Base-by-base conservation (phyloP, 2,329 filamentous ascomycete genomes). In the Uncinocarpus reesii region DNA sequence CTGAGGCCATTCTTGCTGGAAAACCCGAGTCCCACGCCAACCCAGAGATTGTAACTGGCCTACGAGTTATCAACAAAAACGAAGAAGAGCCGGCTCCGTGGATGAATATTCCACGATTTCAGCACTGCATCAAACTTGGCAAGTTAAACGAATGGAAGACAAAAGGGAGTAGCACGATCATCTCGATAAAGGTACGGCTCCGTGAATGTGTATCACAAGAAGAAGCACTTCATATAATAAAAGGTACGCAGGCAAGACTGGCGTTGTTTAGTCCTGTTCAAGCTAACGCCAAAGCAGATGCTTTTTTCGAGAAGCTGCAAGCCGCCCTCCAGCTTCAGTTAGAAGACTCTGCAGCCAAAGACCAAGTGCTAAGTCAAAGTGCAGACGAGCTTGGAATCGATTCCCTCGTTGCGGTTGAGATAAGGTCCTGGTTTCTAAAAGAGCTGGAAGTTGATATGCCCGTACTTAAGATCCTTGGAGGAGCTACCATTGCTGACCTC, bases 1-100 rank as follows among this genome's bases (percentile, higher is more conserved):
- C 74, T 7, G 73, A 77, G 55, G 72, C 73, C 4, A 69, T 78
- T 21, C 57, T 64, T 0, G 65, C 66, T 0, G 71, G 73, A 3
- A 61, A 58, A 5, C 66, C 69, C 0, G 49, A 58, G 2, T 58
- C 52, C 2, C 2, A 11, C 15, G n/a, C 20, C 0, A 38, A 31
- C 11, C 45, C 36, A 26, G 45, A 48, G 16, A 34, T 48, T 13
- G 21, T 48, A 8, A 48, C 45, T 7, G 45, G 45, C 5, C 13
- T 48, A 16, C 0, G 28, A 11, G 35, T 34, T 28, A 62, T 3
- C 61, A 59, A 4, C 56, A 64, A 51, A n/a, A 20, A 41, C 8
- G 43, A 45, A 42, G 34, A 45, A 44, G 13, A 47, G 31, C 23
- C 74, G 71, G 71, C 69, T 72, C 41, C 50, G 51, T 47, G 43